Conservation (phyloP, 805 yeast genomes). For the Komagataella populi region DNA sequence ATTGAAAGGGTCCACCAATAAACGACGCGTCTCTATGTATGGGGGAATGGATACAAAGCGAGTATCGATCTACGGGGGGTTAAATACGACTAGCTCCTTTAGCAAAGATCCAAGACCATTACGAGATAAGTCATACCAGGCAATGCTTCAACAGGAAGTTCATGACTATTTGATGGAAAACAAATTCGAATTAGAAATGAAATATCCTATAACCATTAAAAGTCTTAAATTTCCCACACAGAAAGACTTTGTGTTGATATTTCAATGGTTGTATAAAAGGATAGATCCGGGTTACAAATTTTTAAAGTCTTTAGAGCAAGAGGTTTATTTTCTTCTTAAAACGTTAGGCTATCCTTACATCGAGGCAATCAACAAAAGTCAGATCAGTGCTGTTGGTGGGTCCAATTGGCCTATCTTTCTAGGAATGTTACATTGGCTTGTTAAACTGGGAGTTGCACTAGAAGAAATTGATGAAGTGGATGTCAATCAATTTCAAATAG, state of each 20-base stretch:
- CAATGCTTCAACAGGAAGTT: constrained; percentile 50
- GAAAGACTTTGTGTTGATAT: constrained; percentile 65
- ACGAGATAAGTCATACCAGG: constrained; percentile 58
- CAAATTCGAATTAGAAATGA: constrained; percentile 64
- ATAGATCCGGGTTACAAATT: constrained; percentile 73
- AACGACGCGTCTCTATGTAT: constrained; percentile 3
- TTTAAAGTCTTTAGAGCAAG: constrained; percentile 56
- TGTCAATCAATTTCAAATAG: constrained; percentile 11
- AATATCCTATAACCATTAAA: constrained; percentile 51
- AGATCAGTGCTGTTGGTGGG: constrained; percentile 85
- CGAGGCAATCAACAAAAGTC: constrained; percentile 70
- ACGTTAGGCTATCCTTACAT: constrained; percentile 66
- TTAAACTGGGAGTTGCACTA: constrained; percentile 34
- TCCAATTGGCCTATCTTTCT: constrained; percentile 74
- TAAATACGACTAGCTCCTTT: background rate
- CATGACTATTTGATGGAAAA: constrained; percentile 47
- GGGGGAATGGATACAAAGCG: constrained; percentile 2
- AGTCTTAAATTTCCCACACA: constrained; percentile 73
- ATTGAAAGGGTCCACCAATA: background rate
- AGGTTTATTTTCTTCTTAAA: constrained; percentile 55
- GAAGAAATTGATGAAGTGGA: constrained; percentile 24
- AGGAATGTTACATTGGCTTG: constrained; percentile 77
- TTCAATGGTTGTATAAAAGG: constrained; percentile 65
- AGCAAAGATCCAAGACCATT: constrained; percentile 60
- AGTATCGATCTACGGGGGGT: constrained; percentile 2